Evolutionary conservation across 441 rosid genomes (phyloP), one percentile per base, ranked within the genome.

Genomic region (Brassica hybrid): DNA sequence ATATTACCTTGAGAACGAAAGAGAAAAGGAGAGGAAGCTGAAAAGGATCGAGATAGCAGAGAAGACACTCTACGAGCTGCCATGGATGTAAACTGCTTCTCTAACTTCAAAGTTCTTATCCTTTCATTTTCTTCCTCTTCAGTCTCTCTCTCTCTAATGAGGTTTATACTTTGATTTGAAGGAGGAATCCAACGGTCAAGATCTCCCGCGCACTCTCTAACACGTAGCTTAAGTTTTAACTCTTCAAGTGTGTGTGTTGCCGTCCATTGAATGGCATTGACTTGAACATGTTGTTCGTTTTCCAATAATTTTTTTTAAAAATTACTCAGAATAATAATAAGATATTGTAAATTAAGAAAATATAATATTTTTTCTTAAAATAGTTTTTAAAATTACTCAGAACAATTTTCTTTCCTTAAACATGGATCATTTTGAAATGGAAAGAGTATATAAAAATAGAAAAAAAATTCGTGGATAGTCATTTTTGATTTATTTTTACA

Each of bases 21-120:
- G 60, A 72, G 82, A 77, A 80, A 82, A 61, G 71, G 58, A 61
- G 76, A 77, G 6, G 79, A 76, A 76, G 85, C 78, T 71, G 84
- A 85, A 58, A 88, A 65, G 11, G 92, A 88, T 77, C 94, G 94
- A 71, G 88, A 71, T 38, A 94, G 82, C 12, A 92, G 81, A 66
- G 96, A 84, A 67, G 97, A 87, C 64, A 90, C 65, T 83, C 92
- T 87, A 65, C 90, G 85, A 84, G 88, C 81, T 17, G 97, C 97
- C 95, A 91, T 92, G 76, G 72, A 6, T 32, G 38, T 32, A 58
- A 23, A 2, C 76, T 13, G 57, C 19, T 52, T 27, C 7, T 6
- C 18, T 1, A 52, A 52, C 19, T 52, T 18, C 69, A 66, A 66
- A 38, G 32, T 30, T 71, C 63, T 65, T 72, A 50, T 76, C 79